Evolutionary conservation across 768 basidiomycete genomes (phyloP).

Genomic region (Termitomyces bulborhizus): DNA sequence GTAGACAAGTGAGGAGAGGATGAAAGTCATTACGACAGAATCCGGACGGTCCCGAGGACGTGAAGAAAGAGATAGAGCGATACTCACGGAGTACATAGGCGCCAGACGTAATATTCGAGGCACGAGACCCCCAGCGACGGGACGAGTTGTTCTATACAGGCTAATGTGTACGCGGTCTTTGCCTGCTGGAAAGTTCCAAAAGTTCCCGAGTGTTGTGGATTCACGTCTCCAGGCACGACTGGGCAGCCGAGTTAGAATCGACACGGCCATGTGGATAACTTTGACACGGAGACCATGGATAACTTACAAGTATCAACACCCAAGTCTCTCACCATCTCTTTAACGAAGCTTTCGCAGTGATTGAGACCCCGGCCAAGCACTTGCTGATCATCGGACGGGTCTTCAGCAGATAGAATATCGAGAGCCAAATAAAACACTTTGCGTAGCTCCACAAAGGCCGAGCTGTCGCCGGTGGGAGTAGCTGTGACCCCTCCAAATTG

Average conservation of each 20-base stretch:
- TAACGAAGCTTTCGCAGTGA: conserved; percentile 25
- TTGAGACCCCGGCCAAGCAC: conserved; percentile 21
- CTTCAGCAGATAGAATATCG: conserved; percentile 52
- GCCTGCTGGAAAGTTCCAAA: conserved; percentile 20
- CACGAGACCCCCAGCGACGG: conserved; percentile 47
- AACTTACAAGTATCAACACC: conserved; percentile 9
- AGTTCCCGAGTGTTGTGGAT: background rate
- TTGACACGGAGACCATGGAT: background rate
- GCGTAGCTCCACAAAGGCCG: conserved; percentile 67
- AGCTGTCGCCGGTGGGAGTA: conserved; percentile 29
- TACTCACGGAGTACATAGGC: conserved; percentile 61
- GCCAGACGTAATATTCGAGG: conserved; percentile 51
- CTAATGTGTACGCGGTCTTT: conserved; percentile 60
- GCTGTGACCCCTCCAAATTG: conserved; percentile 73
- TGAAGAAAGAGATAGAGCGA: background rate
- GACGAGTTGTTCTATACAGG: conserved; percentile 74
- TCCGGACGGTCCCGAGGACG: conserved; percentile 3
- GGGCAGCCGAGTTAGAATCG: background rate
- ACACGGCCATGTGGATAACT: background rate
- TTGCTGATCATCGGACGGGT: conserved; percentile 18
- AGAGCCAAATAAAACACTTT: conserved; percentile 72
- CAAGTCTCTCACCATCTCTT: conserved; percentile 14
- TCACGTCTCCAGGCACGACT: conserved; percentile 6
- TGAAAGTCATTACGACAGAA: background rate
- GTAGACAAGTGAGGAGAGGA: background rate